Conservation (phyloP, 2,329 filamentous ascomycete genomes). For the Claviceps sp. region DNA sequence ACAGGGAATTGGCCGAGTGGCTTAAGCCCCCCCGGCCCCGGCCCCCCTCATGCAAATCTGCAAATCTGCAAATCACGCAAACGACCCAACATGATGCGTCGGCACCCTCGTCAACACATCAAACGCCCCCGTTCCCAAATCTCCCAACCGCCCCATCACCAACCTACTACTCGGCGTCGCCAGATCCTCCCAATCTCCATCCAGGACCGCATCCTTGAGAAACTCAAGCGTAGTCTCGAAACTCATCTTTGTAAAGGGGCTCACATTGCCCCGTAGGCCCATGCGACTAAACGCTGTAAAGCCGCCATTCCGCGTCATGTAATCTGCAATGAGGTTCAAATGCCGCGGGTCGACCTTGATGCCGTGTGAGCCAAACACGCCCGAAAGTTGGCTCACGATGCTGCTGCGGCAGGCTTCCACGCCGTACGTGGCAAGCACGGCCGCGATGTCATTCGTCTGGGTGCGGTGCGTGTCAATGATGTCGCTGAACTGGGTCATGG, state of each 20-base stretch:
- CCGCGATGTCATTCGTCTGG: slow-evolving; percentile 83
- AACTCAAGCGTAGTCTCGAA: slow-evolving; percentile 96
- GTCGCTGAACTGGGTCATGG: slow-evolving; percentile 80
- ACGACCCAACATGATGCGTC: slow-evolving; percentile 27
- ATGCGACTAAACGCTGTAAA: slow-evolving; percentile 90
- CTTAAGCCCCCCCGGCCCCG: no score
- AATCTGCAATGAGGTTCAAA: slow-evolving; percentile 88
- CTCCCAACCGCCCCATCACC: slow-evolving; percentile 71
- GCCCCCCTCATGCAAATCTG: background rate
- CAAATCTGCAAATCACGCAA: background rate
- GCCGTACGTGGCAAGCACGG: slow-evolving; percentile 75
- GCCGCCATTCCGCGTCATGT: slow-evolving; percentile 87
- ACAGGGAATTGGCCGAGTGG: no score
- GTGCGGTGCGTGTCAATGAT: slow-evolving; percentile 77
- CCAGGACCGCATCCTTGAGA: slow-evolving; percentile 80
- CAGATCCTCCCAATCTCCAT: slow-evolving; percentile 82
- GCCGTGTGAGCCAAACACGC: slow-evolving; percentile 80
- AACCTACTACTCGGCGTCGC: slow-evolving; percentile 76
- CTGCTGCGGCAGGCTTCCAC: slow-evolving; percentile 82
- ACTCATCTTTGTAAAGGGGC: slow-evolving; percentile 96
- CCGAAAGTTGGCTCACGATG: slow-evolving; percentile 75
- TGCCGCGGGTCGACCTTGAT: slow-evolving; percentile 88
- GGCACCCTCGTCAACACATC: slow-evolving; percentile 62
- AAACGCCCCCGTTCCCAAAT: slow-evolving; percentile 81
- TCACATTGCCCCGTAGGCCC: slow-evolving; percentile 71